Conservation (phyloP, 2,329 filamentous ascomycete genomes). For the Colletotrichum somersetense region DNA sequence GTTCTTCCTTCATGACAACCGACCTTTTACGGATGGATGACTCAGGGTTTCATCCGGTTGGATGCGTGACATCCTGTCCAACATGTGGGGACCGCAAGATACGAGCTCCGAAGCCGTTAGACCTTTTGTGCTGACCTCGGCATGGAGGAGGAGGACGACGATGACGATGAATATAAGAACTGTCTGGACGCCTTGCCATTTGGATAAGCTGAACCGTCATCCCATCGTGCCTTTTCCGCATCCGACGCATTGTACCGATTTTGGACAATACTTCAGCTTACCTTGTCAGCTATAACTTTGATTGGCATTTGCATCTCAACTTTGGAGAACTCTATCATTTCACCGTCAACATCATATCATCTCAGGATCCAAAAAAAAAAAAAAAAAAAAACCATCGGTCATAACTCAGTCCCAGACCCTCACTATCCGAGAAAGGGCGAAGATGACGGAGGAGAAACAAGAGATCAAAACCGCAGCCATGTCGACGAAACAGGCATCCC, state of each 20-base stretch:
- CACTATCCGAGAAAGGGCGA: neutral
- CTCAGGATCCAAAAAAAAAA: neutral
- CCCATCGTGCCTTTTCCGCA: neutral
- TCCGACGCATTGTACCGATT: neutral
- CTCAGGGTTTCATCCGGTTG: neutral
- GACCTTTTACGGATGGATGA: conserved; percentile 27
- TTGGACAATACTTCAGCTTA: neutral
- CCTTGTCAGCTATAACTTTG: neutral
- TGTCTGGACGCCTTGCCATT: neutral
- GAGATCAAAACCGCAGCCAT: conserved; percentile 11
- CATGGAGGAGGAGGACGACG: neutral
- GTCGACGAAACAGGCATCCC: conserved; percentile 40
- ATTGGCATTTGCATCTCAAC: neutral
- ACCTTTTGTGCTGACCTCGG: neutral
- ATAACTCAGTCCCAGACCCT: neutral
- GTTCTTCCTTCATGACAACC: too few relatives aligned
- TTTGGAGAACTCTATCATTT: neutral
- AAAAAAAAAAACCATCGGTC: neutral
- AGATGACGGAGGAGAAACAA: neutral
- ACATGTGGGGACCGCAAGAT: too few relatives aligned
- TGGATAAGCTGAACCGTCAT: neutral
- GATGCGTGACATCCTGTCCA: neutral
- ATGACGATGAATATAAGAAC: neutral
- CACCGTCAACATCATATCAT: too few relatives aligned
- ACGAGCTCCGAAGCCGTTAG: too few relatives aligned